Percentiles rank a stretch among this genome's conserved stretches.
Conservation (phyloP, 2,329 filamentous ascomycete genomes). For the Lachnellula hyalina region DNA sequence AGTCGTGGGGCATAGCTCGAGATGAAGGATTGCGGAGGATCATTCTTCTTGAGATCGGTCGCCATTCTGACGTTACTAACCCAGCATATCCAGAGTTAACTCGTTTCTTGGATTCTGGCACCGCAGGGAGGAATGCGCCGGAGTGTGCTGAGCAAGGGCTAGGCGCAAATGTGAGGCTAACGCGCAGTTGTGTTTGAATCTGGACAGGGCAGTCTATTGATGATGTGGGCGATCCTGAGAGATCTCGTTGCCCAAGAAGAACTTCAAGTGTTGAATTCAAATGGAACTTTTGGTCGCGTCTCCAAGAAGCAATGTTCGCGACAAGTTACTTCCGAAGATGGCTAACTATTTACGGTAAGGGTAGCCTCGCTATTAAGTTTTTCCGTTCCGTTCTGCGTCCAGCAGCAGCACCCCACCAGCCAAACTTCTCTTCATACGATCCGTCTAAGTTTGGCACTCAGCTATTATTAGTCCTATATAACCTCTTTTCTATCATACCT, state of each 20-base stretch:
- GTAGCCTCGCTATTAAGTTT: background rate
- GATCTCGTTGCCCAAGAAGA: background rate
- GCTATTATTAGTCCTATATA: no score
- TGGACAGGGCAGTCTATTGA: background rate
- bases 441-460: no score
- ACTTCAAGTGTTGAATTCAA: background rate
- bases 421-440: no score
- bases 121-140: slow-evolving; percentile 13
- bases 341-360: background rate
- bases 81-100: slow-evolving; percentile 15
- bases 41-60: slow-evolving; percentile 17
- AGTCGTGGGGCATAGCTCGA: slow-evolving; percentile 88
- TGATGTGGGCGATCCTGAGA: background rate
- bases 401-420: no score
- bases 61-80: slow-evolving; percentile 22
- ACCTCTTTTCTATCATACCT: no score
- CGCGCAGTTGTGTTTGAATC: background rate
- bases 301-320: background rate
- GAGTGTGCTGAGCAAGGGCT: background rate
- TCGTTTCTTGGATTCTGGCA: background rate
- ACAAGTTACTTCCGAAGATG: background rate
- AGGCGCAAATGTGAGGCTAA: background rate
- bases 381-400: background rate
- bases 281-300: background rate
- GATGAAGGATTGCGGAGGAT: slow-evolving; percentile 77